These are phyloP conservation scores for Myriangium duriaei DNA, from an alignment of 2,329 filamentous ascomycete genomes.

Conservation along the genomic window DNA sequence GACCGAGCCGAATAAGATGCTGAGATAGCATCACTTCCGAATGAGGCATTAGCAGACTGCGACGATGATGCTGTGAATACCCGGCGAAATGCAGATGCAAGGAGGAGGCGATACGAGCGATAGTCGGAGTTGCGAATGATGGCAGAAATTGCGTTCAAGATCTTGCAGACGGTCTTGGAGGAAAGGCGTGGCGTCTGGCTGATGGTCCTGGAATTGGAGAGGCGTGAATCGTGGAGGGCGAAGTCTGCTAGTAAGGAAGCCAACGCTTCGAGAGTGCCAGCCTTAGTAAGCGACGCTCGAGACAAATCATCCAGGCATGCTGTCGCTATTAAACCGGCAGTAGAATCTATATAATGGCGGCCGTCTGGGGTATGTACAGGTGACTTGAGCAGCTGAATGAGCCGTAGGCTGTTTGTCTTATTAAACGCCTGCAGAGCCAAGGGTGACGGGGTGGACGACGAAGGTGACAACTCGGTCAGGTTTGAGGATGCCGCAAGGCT, in stretches of 20 bases:
- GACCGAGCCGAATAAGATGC: neutral
- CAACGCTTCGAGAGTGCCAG: conserved; percentile 65
- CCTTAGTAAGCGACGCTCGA: conserved; percentile 57
- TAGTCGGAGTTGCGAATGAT: conserved; percentile 71
- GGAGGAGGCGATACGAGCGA: conserved; percentile 49
- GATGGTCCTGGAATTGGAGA: conserved; percentile 13
- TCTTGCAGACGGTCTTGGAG: conserved; percentile 48
- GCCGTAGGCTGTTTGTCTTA: conserved; percentile 45
- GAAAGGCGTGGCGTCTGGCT: conserved; percentile 42
- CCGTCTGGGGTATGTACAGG: conserved; percentile 38
- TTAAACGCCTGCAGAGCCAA: conserved; percentile 43
- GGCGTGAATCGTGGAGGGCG: conserved; percentile 5
- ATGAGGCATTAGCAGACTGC: conserved; percentile 7
- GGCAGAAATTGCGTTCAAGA: conserved; percentile 64
- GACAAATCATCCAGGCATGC: conserved; percentile 59
- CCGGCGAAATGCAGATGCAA: conserved; percentile 34
- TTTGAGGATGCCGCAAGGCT: conserved; percentile 53
- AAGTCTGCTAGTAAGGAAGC: conserved; percentile 50
- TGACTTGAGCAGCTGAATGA: conserved; percentile 54
- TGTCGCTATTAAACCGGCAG: conserved; percentile 45
- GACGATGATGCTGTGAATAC: conserved; percentile 17
- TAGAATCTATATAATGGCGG: conserved; percentile 51
- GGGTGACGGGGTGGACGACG: conserved; percentile 6
- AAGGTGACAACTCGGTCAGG: conserved; percentile 3
- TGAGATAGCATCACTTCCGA: neutral